phyloP scores from a whole-genome alignment of 2,329 filamentous ascomycete genomes.

The Hypoxylon sp. region DNA sequence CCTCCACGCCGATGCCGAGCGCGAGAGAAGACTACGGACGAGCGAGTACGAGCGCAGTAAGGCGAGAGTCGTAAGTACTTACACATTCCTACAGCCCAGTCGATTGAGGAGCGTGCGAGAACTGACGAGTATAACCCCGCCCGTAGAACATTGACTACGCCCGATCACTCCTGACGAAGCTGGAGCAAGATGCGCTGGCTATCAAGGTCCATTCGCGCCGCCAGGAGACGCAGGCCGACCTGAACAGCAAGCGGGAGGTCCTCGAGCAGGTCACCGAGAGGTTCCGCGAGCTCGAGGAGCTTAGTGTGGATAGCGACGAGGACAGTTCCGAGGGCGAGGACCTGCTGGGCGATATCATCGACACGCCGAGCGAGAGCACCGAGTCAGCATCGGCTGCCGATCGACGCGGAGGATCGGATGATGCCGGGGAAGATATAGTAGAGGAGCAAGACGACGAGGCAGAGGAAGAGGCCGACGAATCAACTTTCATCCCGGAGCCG shows the following conservation, averaged over 20 bases:
- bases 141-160: slow-evolving; percentile 78
- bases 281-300: slow-evolving; percentile 75
- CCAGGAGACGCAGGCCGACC: slow-evolving; percentile 70
- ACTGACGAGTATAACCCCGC: slow-evolving; percentile 14
- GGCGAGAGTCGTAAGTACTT: slow-evolving; percentile 61
- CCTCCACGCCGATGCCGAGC: slow-evolving; percentile 70
- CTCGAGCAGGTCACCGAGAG: slow-evolving; percentile 75
- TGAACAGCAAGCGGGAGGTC: slow-evolving; percentile 73
- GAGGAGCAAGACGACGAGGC: slow-evolving; percentile 24
- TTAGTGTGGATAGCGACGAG: slow-evolving; percentile 59
- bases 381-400: slow-evolving; percentile 51
- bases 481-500: slow-evolving; percentile 36
- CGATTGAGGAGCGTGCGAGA: not conserved
- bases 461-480: slow-evolving; percentile 38
- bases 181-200: slow-evolving; percentile 75
- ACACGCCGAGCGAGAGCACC: slow-evolving; percentile 66
- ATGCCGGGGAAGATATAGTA: slow-evolving; percentile 15
- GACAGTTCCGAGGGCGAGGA: slow-evolving; percentile 68
- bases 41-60: slow-evolving; percentile 76
- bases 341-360: slow-evolving; percentile 65
- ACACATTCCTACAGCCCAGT: not conserved
- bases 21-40: slow-evolving; percentile 66
- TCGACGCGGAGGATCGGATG: slow-evolving; percentile 12
- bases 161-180: slow-evolving; percentile 72
- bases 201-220: slow-evolving; percentile 69